Base-by-base conservation (phyloP, 2,329 filamentous ascomycete genomes). In the Ophiostoma sp. region DNA sequence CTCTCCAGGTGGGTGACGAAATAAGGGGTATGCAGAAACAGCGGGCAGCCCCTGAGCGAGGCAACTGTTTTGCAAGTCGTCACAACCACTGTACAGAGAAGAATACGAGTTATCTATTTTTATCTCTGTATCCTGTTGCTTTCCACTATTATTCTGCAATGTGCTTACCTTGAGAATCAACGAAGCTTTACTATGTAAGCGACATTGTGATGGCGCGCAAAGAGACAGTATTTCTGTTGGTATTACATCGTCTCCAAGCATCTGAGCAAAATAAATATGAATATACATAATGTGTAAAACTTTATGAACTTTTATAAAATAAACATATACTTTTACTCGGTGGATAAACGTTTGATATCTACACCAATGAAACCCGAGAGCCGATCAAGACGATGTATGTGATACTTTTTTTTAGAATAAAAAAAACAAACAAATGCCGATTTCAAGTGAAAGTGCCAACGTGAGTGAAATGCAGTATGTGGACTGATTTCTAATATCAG, bases 11-110 rank as follows among this genome's bases (percentile, higher is more conserved):
- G 44, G 20, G 52, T 57, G 52, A 57, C 33, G 60, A 36, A 64
- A 64, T 64, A 35, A 64, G 60, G 60, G 60, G 60, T 13, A 39
- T 36, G 60, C 60, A 64, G 60, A 36, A 64, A 64, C 60, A 64
- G 33, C 60, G 60, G 60, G 60, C 60, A 35, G 60, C 60, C 60
- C 60, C 60, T 64, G 60, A 64, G 60, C 60, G 60, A 64, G 39
- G 60, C 60, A 64, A 64, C 60, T 64, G 60, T 64, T 64, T 64
- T 64, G 60, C 60, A 64, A 20, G 33, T 35, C 57, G 27, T 62
- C 57, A 33, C 27, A 62, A 33, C 57, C 52, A 57, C 10, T 57
- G n/a, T 57, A 57, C 52, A 13, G 27, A 23, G 52, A 23, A 8
- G 44, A 57, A 57, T 57, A 57, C 52, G 52, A 57, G 52, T 17